These are phyloP conservation scores for Singerocomus rubriflavus DNA, from an alignment of 1,284 basidiomycete genomes.

Conservation along the genomic window DNA sequence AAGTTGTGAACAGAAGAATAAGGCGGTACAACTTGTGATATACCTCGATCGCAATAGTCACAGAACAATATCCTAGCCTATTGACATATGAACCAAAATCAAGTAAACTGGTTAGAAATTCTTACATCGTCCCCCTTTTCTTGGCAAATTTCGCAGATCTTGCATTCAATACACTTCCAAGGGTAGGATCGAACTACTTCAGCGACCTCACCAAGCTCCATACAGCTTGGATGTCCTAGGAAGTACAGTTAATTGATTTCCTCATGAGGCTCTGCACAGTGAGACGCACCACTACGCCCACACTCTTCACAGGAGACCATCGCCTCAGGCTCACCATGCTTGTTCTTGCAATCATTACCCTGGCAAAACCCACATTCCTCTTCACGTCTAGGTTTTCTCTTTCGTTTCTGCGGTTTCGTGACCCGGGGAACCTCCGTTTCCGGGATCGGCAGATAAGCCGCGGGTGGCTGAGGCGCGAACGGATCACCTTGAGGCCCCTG, in stretches of 20 bases:
- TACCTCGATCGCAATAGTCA: constrained; percentile 91
- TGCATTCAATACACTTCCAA: constrained; percentile 94
- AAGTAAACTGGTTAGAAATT: constrained; percentile 19
- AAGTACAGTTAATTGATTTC: constrained; percentile 6
- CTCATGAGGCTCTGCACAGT: constrained; percentile 26
- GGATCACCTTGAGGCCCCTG: constrained; percentile 78
- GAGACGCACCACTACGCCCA: constrained; percentile 52
- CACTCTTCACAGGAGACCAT: constrained; percentile 73
- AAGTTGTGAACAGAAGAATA: constrained; percentile 4
- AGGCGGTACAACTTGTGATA: constrained; percentile 13
- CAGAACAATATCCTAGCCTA: constrained; percentile 88
- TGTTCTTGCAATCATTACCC: constrained; percentile 58
- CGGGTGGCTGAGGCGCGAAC: constrained; percentile 61
- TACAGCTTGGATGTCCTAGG: constrained; percentile 77
- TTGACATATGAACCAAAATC: constrained; percentile 15
- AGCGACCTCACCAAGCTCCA: constrained; percentile 52
- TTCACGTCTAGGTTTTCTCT: constrained; percentile 51
- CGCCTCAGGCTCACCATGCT: constrained; percentile 50
- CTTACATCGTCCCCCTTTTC: constrained; percentile 89
- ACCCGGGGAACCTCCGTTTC: constrained; percentile 31
- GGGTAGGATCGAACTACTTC: constrained; percentile 65
- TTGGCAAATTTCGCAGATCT: constrained; percentile 86
- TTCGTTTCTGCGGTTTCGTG: constrained; percentile 49
- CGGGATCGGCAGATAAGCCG: constrained; percentile 48
- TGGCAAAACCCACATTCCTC: constrained; percentile 67